Evolutionary conservation across 306 rosid genomes (phyloP).

Genomic region (Quercus ilex): DNA sequence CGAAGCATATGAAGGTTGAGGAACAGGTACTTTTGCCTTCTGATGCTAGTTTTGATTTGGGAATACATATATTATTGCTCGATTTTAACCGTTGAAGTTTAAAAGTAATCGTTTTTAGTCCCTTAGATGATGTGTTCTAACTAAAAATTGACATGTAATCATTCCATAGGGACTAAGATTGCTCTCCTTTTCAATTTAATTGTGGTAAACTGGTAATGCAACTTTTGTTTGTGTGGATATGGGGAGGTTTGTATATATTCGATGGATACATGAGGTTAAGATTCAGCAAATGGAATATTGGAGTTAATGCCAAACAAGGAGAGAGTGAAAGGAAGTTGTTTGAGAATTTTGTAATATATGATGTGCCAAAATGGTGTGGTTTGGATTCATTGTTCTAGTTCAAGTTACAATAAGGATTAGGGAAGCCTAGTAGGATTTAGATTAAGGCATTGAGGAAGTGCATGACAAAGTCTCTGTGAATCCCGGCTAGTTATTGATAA

Average conservation of each 20-base stretch:
- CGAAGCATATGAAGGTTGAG: conserved; percentile 86
- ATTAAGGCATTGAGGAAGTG: neutral
- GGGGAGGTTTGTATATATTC: neutral
- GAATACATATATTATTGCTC: too few species aligned
- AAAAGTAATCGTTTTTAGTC: too few species aligned
- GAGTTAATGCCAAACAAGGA: neutral
- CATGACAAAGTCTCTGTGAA: neutral
- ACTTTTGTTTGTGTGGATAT: neutral
- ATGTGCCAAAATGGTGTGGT: neutral
- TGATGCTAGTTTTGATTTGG: neutral
- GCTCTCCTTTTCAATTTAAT: too few species aligned
- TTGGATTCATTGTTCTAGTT: neutral
- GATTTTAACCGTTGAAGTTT: too few species aligned
- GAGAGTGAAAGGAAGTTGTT: too few species aligned
- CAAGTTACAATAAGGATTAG: neutral
- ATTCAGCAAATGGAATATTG: neutral
- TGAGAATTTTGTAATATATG: neutral
- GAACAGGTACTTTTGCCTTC: conserved; percentile 52
- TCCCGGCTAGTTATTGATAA: neutral
- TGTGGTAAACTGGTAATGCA: neutral
- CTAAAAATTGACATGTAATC: too few species aligned
- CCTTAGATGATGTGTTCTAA: too few species aligned
- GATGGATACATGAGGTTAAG: neutral
- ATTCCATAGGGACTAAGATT: too few species aligned
- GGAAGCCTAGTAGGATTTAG: neutral